Conservation (phyloP, 1,284 basidiomycete species). For the Fomitopsis schrenkii region DNA sequence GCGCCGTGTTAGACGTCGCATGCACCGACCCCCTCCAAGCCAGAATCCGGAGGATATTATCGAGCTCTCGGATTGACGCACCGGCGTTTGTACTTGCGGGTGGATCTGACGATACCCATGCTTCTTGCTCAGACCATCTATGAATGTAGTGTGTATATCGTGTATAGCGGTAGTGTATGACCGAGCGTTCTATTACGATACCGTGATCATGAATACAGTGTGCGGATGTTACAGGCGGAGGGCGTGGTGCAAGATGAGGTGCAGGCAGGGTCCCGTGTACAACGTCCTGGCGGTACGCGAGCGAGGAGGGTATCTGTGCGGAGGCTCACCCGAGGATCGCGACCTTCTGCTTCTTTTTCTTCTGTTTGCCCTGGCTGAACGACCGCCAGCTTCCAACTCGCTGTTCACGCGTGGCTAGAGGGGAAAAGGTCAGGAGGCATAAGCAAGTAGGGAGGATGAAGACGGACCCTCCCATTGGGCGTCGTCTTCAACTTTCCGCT, state of each 20-base stretch:
- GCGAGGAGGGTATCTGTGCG: slow-evolving; percentile 5
- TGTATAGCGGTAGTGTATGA: not conserved
- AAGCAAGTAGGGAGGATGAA: not conserved
- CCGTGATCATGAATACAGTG: not conserved
- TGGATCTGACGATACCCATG: not conserved
- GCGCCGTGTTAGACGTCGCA: slow-evolving; percentile 47
- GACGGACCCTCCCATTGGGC: slow-evolving; percentile 74
- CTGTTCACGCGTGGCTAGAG: slow-evolving; percentile 65
- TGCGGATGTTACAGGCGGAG: not conserved
- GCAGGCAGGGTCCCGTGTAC: not conserved
- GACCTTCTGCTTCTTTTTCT: slow-evolving; percentile 73
- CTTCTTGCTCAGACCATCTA: not conserved
- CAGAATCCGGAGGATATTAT: slow-evolving; percentile 14
- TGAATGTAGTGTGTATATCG: not conserved
- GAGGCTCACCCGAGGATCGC: slow-evolving; percentile 56
- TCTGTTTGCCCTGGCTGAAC: slow-evolving; percentile 53
- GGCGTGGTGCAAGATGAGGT: not conserved
- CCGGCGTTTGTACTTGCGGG: not conserved
- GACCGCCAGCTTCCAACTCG: slow-evolving; percentile 80
- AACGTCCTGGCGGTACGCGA: not conserved
- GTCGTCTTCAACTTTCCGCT: slow-evolving; percentile 81
- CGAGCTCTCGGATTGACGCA: slow-evolving; percentile 19
- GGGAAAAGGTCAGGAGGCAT: not conserved
- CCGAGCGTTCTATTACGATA: not conserved
- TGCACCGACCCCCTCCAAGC: slow-evolving; percentile 9